Evolutionary conservation across 108 stramenopile genomes (phyloP), one percentile per base, ranked within the genome.

Genomic region (Bacterosira constricta): DNA sequence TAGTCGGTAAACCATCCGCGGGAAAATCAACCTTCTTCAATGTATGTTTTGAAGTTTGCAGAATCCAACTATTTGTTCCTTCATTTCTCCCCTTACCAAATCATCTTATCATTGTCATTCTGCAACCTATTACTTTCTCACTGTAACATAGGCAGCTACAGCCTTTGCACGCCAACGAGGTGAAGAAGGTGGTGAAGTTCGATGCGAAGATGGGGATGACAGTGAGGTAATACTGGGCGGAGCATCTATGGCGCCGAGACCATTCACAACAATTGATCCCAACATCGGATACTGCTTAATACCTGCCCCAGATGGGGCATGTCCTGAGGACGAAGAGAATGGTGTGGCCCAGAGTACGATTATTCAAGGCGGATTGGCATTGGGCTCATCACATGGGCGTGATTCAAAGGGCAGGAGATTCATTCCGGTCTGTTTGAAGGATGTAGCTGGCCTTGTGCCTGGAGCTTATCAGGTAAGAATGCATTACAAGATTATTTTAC

Each of bases 231-330:
- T 65, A 57, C 41, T 84, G 29, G 92, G 90, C 20, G 93, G 93
- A n/a, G 93, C 93, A 6, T 80, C 90, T n/a, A 91, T 94, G 88
- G 96, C 93, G 29, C 91, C 94, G 2, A 87, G 90, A 75, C 94
- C 96, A 15, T 97, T 97, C 51, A 95, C 96, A 45, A 97, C 94
- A n/a, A 97, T 96, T 39, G 93, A 96, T 73, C 94, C 96, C 35
- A 97, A 97, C 59, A 73, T 88, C 36, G 93, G 96, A 6, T 88
- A 69, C 67, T 91, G 91, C 45, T 60, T 89, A 4, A 83, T 90
- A 27, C 93, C 93, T 9, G 88, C 91, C 7, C 29, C 39, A 20
- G 23, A 27, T 3, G 90, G 87, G 13, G 82, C 80, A 5, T 91
- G 90, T 61, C 91, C 91, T 11, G 94, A 92, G 61, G 87, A 90